Evolutionary conservation across 1,139 yeast species (phyloP), one percentile per base, ranked within the genome.

Genomic region (Candida freyschussii): DNA sequence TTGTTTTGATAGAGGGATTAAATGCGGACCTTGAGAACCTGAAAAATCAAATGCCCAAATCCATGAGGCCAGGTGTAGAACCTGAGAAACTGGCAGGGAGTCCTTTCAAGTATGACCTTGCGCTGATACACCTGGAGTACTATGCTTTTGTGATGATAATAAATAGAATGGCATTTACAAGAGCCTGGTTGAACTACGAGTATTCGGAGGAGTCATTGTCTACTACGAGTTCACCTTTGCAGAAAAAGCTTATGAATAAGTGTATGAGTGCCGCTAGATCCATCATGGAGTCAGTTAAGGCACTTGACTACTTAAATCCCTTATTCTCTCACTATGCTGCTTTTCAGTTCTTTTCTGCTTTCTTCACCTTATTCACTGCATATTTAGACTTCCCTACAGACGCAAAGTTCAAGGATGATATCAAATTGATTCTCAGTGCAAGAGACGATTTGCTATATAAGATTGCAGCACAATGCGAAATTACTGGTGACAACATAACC

Each of bases 1-100:
- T 50, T 29, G 45, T 49, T 4, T 34, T 45, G 14, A 49, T 63
- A 15, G 43, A 50, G 10, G 43, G 41, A 2, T 37, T 60, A 20
- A 64, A 60, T 30, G 30, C 34, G 5, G 55, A 55, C 29, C 45
- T 65, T 20, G 53, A 49, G 18, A 32, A 40, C 4, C 55, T 65
- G 54, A 43, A 45, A 12, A 39, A 48, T 7, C 26, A 40, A 4
- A 35, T 64, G 4, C 63, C 67, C 1, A 36, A 27, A 9, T 27
- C 39, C 4, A 23, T 52, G 3, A 41, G 53, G 27, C 56, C 57
- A 7, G 55, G 54, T 2, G 25, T 32, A 15, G 30, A 33, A 17
- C 11, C 24, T n/a, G 15, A 17, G 7, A 9, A 24, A 2, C 21
- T 31, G 13, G 23, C 27, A 14, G 32, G 31, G 7, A 13, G 16